Evolutionary conservation across 306 rosid species (phyloP).

Genomic region (Parietaria judaica): DNA sequence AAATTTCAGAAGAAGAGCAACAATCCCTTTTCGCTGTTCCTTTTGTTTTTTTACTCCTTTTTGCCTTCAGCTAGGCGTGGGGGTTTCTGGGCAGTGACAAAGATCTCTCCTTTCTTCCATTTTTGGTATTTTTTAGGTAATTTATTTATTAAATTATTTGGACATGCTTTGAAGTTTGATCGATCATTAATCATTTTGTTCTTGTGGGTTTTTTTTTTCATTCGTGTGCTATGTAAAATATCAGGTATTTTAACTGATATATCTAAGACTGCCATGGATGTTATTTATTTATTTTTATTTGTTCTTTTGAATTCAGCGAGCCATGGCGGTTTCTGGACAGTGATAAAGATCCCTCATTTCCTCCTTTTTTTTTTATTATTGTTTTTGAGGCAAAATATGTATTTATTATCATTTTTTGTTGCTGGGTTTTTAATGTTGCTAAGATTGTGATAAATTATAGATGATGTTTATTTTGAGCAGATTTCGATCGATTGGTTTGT

Average conservation of each 20-base stretch:
- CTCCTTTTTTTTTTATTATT: conserved; percentile 2
- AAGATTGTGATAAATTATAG: conserved; percentile 2
- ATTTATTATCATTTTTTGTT: too few species aligned
- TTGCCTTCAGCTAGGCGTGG: conserved; percentile 3
- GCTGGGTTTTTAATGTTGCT: too few species aligned
- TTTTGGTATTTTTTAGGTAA: not conserved
- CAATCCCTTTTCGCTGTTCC: not conserved
- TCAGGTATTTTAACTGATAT: too few species aligned
- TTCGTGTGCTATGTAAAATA: not conserved
- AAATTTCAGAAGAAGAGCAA: not conserved
- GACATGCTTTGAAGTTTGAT: too few species aligned
- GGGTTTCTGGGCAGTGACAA: not conserved
- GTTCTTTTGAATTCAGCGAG: too few species aligned
- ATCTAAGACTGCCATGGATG: too few species aligned
- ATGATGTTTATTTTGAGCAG: conserved; percentile 2
- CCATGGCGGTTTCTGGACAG: too few species aligned
- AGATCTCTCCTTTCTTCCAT: not conserved
- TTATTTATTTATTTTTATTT: too few species aligned
- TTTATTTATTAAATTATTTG: too few species aligned
- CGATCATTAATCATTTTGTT: too few species aligned
- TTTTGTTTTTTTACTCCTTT: conserved; percentile 1
- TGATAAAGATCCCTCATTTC: not conserved
- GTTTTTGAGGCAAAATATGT: too few species aligned
- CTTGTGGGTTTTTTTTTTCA: too few species aligned
- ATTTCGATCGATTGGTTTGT: conserved; percentile 1